These are phyloP conservation scores for Geranomyces variabilis DNA, from an alignment of 192 early-diverging fungal species.

Conservation along the genomic window DNA sequence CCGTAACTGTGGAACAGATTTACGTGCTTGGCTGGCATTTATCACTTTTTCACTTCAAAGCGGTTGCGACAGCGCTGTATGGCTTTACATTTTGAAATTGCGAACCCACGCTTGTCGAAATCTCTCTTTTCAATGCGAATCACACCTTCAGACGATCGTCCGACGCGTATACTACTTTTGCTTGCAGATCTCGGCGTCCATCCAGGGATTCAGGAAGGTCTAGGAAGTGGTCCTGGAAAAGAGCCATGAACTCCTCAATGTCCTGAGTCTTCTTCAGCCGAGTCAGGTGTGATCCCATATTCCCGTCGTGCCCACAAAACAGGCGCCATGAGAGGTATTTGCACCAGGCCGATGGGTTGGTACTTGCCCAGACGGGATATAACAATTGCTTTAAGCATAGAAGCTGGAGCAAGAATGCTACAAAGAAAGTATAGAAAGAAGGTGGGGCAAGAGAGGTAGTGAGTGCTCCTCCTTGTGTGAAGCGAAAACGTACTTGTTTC, in stretches of 20 bases:
- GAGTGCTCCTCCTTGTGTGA: neutral
- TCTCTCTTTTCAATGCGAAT: too few species aligned
- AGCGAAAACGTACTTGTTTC: conserved; percentile 25
- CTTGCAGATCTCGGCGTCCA: conserved; percentile 29
- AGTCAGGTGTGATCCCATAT: neutral
- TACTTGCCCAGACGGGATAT: conserved; percentile 51
- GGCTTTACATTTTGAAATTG: too few species aligned
- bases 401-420: conserved; percentile 53
- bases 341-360: conserved; percentile 40
- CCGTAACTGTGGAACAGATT: too few species aligned
- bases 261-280: neutral
- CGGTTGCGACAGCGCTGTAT: too few species aligned
- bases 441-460: neutral
- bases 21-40: too few species aligned
- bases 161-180: too few species aligned
- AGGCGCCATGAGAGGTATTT: neutral
- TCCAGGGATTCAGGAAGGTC: conserved; percentile 57
- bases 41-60: too few species aligned
- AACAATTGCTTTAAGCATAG: conserved; percentile 52
- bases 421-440: neutral
- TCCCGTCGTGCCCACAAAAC: neutral
- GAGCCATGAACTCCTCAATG: conserved; percentile 6
- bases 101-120: too few species aligned
- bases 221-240: conserved; percentile 28
- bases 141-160: too few species aligned